Conservation (phyloP, 129 eudicot species). For the Heracleum sosnowskyi region DNA sequence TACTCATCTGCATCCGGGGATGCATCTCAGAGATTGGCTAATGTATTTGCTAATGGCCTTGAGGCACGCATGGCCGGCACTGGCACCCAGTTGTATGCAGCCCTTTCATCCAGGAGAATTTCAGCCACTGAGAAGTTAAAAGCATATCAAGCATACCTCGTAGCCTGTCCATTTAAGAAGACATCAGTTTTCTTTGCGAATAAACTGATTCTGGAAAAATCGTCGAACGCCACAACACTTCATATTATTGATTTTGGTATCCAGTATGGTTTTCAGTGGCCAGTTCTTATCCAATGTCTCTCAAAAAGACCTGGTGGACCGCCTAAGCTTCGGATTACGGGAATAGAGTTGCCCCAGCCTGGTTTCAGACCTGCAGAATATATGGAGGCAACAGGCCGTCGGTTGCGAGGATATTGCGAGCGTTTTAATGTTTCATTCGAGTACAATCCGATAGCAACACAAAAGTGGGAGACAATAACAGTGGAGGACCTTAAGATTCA, state of each 20-base stretch:
- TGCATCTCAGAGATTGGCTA: conserved; percentile 57
- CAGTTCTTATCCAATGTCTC: conserved; percentile 49
- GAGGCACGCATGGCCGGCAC: conserved; percentile 82
- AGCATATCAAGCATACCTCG: conserved; percentile 57
- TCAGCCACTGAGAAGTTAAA: conserved; percentile 55
- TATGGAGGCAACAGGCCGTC: conserved; percentile 60
- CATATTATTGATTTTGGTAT: conserved; percentile 80
- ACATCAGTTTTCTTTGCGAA: conserved; percentile 41
- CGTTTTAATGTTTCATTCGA: conserved; percentile 63
- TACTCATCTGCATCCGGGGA: conserved; percentile 56
- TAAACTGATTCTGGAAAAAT: conserved; percentile 32
- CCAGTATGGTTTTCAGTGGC: conserved; percentile 69
- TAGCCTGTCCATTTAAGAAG: conserved; percentile 58
- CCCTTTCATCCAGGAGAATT: conserved; percentile 32
- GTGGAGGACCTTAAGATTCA: conserved; percentile 47
- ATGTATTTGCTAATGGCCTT: conserved; percentile 45
- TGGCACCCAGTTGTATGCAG: conserved; percentile 51
- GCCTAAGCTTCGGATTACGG: conserved; percentile 53
- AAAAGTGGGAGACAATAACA: conserved; percentile 48
- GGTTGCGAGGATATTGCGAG: conserved; percentile 47
- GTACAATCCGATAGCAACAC: conserved; percentile 46
- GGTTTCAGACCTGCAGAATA: conserved; percentile 55
- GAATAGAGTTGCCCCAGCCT: conserved; percentile 68
- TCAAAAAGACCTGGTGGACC: conserved; percentile 50
- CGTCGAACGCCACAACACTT: conserved; percentile 33